A percentile compares a stretch with the other conserved stretches of the same genome.
These are phyloP conservation scores for Amanita rubescens DNA, from an alignment of 768 basidiomycete genomes.

Conservation along the genomic window DNA sequence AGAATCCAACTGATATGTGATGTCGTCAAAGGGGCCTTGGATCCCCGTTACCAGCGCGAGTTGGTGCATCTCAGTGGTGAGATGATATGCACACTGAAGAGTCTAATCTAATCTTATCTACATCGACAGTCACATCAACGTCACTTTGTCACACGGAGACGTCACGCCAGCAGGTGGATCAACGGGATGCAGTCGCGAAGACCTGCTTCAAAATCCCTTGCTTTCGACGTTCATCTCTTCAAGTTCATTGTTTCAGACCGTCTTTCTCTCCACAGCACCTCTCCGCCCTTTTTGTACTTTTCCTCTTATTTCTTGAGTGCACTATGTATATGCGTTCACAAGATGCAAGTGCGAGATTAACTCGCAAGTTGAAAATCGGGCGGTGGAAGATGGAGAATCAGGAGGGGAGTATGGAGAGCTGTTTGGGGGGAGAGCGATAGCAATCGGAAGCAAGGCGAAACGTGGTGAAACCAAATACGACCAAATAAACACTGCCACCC, in stretches of 20 bases:
- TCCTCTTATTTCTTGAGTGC: background rate
- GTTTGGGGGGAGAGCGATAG: slow-evolving; percentile 1
- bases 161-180: background rate
- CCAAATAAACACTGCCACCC: slow-evolving; percentile 12
- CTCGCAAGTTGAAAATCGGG: background rate
- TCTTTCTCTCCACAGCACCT: background rate
- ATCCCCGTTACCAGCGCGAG: slow-evolving; percentile 14
- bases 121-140: too few species aligned
- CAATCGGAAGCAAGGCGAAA: slow-evolving; percentile 4
- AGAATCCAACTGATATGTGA: slow-evolving; percentile 13
- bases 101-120: too few species aligned
- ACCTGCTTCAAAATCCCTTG: background rate
- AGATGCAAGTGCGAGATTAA: background rate
- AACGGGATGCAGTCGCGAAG: background rate
- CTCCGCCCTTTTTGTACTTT: background rate
- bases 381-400: background rate
- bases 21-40: slow-evolving; percentile 13
- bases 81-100: background rate
- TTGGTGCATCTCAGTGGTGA: slow-evolving; percentile 29
- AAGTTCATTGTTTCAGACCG: background rate
- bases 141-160: background rate
- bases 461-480: slow-evolving; percentile 1
- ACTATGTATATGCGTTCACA: background rate
- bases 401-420: slow-evolving; percentile 1
- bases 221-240: slow-evolving; percentile 6